These are phyloP conservation scores for Coemansia guatemalensis DNA, from an alignment of 192 early-diverging fungal species.

Conservation along the genomic window DNA sequence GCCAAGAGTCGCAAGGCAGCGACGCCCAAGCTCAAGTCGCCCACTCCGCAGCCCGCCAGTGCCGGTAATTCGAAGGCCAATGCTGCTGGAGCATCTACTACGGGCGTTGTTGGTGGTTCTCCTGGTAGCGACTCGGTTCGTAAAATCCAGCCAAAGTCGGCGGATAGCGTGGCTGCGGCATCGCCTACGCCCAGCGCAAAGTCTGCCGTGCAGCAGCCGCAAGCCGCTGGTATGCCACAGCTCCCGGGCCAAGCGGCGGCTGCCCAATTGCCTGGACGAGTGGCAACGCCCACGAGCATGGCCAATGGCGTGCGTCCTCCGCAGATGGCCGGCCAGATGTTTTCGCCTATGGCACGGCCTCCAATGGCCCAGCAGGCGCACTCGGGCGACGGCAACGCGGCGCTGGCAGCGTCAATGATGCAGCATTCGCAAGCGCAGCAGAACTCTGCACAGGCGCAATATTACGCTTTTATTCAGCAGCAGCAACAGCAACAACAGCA, in stretches of 20 bases:
- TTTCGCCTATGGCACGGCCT: conserved; percentile 3
- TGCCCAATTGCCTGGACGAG: neutral
- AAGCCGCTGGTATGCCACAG: too few relatives aligned
- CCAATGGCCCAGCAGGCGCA: neutral
- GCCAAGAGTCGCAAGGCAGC: conserved; percentile 28
- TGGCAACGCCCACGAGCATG: conserved; percentile 17
- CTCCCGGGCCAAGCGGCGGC: too few relatives aligned
- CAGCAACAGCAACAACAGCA: conserved; percentile 19
- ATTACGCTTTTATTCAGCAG: conserved; percentile 3
- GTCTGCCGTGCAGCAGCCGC: conserved; percentile 8
- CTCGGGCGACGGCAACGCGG: neutral
- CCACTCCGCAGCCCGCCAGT: conserved; percentile 23
- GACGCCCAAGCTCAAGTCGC: conserved; percentile 50
- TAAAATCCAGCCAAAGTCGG: conserved; percentile 35
- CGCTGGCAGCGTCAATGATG: conserved; percentile 10
- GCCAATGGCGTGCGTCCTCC: conserved; percentile 10
- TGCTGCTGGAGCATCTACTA: neutral
- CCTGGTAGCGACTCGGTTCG: conserved; percentile 24
- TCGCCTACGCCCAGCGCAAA: conserved; percentile 48
- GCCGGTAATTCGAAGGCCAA: neutral
- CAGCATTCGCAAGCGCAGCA: too few relatives aligned
- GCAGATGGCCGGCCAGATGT: conserved; percentile 10
- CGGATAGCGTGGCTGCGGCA: conserved; percentile 15
- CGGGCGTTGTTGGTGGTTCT: conserved; percentile 6
- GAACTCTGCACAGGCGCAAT: too few relatives aligned